A percentile compares a stretch with the other conserved stretches of the same genome.
phyloP scores from a whole-genome alignment of 2,329 filamentous ascomycete genomes.

The Arthrocladium fulminans region DNA sequence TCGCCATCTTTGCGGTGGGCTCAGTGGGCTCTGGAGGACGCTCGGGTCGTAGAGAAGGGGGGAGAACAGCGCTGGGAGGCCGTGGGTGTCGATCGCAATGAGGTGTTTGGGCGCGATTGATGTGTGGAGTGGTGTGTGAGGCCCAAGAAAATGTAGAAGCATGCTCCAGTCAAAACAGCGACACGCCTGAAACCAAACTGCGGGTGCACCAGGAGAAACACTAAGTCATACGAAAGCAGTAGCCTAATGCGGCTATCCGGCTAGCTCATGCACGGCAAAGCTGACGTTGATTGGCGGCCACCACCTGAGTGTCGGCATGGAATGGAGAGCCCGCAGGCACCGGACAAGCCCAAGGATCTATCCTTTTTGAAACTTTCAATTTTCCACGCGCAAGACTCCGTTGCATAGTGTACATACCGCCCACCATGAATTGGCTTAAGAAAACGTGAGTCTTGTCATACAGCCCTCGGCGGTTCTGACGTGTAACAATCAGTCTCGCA shows the following conservation, averaged over 20 bases:
- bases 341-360: neutral
- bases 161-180: neutral
- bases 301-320: neutral
- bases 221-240: neutral
- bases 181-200: neutral
- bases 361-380: neutral
- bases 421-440: conserved; percentile 81
- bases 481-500: conserved; percentile 40
- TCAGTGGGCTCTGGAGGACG: neutral
- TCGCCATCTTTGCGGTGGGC: conserved; percentile 37
- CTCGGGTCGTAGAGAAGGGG: neutral
- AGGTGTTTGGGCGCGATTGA: neutral
- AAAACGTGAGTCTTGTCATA: conserved; percentile 59
- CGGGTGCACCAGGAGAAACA: neutral
- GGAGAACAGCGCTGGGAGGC: neutral
- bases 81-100: neutral
- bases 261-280: neutral
- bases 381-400: neutral
- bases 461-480: conserved; percentile 14
- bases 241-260: neutral
- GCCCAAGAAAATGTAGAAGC: neutral
- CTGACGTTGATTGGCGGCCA: neutral
- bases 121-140: neutral
- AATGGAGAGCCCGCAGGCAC: neutral
- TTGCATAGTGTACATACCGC: neutral